Base-by-base conservation (phyloP, 2,329 filamentous ascomycete species). In the Ophiostoma fasciatum region DNA sequence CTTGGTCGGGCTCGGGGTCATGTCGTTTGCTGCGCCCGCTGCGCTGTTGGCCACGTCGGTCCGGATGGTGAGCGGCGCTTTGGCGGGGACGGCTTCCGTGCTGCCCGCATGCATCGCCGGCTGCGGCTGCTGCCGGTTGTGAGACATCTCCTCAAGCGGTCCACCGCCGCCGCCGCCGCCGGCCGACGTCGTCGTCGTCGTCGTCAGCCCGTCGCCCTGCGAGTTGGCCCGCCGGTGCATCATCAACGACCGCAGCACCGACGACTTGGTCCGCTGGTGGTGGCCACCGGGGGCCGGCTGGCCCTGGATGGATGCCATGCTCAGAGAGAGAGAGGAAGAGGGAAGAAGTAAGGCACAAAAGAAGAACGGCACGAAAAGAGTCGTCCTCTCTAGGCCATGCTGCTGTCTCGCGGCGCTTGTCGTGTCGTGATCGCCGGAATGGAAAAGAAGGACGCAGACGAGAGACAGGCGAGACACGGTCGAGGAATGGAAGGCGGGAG, bases 91-190 rank as follows among this genome's bases (percentile, higher is more conserved):
- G n/a, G n/a, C n/a, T n/a, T n/a, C n/a, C n/a, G n/a, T n/a, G n/a
- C n/a, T n/a, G n/a, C n/a, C n/a, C n/a, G n/a, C n/a, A n/a, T n/a
- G n/a, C n/a, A n/a, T n/a, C n/a, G n/a, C n/a, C 15, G 29, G 17
- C 13, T 29, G 19, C n/a, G 29, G 26, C 14, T 62, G 61, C 38
- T 65, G 63, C n/a, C 42, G 39, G 49, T 74, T 75, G 39, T 68
- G 62, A 39, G 68, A 67, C 29, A 74, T 61, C 50, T 76, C 72
- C 33, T 63, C 63, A 13, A 76, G 57, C 4, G 43, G 43, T 1
- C 31, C 34, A 20, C 23, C 14, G 12, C n/a, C 15, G 5, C 25
- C 23, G 23, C 17, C n/a, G 23, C 5, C 17, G 23, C 13, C 8
- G 26, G 11, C 26, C 15, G 28, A 5, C 15, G 17, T 11, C 4